Percentiles rank a stretch among this genome's conserved stretches.
Evolutionary conservation across 441 rosid genomes (phyloP).

Genomic region (Aleurites moluccanus): DNA sequence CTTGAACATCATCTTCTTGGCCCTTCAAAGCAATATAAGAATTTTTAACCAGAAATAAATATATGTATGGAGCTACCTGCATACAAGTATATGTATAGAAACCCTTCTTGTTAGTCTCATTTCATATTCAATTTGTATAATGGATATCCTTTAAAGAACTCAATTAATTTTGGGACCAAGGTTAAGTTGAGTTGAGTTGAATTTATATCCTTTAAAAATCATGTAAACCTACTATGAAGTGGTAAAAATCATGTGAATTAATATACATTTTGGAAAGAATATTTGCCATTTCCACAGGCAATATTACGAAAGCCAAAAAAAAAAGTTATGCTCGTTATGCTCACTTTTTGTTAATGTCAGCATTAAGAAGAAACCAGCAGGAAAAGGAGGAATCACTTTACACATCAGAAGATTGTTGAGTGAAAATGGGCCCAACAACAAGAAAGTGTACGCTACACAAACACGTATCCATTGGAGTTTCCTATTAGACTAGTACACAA

Average conservation of each 20-base stretch:
- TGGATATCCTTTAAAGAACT: too few relatives aligned
- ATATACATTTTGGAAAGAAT: background rate
- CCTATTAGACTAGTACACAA: background rate
- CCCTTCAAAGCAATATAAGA: conserved; percentile 49
- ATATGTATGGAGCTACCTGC: background rate
- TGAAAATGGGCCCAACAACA: background rate
- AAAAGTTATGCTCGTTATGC: background rate
- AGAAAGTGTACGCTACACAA: background rate
- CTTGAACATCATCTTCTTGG: conserved; percentile 63
- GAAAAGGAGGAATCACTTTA: background rate
- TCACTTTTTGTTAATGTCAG: background rate
- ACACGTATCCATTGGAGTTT: background rate
- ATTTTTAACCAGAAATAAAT: conserved; percentile 18
- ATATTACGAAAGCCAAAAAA: background rate
- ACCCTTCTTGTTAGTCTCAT: background rate
- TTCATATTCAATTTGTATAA: background rate
- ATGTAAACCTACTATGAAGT: too few relatives aligned
- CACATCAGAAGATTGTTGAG: background rate
- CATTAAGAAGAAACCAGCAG: background rate
- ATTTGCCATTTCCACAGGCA: background rate
- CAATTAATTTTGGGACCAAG: too few relatives aligned
- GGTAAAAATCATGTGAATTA: conserved; percentile 4
- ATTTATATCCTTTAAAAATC: too few relatives aligned
- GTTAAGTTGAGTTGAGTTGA: too few relatives aligned
- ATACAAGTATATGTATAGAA: background rate